phyloP scores from a whole-genome alignment of 306 rosid species.

The Luffa aegyptiaca region DNA sequence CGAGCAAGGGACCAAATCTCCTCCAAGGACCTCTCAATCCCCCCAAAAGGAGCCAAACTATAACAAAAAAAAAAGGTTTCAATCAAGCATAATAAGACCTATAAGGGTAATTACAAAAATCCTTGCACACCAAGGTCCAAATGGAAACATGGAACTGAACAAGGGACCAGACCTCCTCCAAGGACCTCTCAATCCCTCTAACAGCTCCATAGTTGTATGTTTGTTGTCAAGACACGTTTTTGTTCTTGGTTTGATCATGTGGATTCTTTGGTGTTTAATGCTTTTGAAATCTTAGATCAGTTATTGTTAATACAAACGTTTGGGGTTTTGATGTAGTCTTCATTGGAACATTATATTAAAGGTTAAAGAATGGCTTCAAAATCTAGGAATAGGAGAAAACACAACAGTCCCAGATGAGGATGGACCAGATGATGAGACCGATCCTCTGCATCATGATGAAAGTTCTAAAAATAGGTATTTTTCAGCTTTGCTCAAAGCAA shows the following conservation, averaged over 20 bases:
- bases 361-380: slow-evolving; percentile 99
- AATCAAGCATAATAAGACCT: not conserved
- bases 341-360: slow-evolving; percentile 68
- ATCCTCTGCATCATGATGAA: slow-evolving; percentile 59
- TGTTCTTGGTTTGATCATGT: slow-evolving; percentile 2
- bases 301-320: slow-evolving; percentile 11
- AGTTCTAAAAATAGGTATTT: slow-evolving; percentile 63
- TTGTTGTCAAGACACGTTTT: not conserved
- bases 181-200: not conserved
- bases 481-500: not conserved
- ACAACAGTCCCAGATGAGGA: slow-evolving; percentile 70
- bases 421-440: slow-evolving; percentile 60
- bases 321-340: slow-evolving; percentile 61
- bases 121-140: not conserved
- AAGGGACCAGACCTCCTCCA: not conserved
- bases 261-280: not conserved
- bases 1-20: not conserved
- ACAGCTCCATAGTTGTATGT: not conserved
- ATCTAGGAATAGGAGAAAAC: slow-evolving; percentile 99
- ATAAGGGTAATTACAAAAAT: not conserved
- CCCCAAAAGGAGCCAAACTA: not conserved
- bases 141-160: not conserved
- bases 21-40: not conserved
- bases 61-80: not conserved
- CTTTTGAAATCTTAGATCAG: slow-evolving; percentile 1